Percentiles rank a stretch among this genome's conserved stretches.
Evolutionary conservation across 306 rosid genomes (phyloP).

Genomic region (Begonia fuchsioides): DNA sequence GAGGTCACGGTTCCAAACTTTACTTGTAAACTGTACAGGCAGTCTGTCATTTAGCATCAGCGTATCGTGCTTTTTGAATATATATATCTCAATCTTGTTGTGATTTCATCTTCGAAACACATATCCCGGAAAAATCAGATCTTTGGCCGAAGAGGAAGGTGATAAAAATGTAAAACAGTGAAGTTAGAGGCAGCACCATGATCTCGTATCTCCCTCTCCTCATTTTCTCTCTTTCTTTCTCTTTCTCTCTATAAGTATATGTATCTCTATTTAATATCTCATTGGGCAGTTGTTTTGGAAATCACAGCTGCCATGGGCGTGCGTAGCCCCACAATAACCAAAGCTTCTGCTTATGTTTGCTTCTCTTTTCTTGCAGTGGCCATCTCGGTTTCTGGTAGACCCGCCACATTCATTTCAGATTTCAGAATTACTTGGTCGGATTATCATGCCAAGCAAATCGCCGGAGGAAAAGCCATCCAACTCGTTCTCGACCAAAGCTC

Average conservation of each 20-base stretch:
- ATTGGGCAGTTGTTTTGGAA: constrained; percentile 6
- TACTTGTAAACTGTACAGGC: too few relatives aligned
- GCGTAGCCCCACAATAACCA: background rate
- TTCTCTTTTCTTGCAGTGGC: constrained; percentile 18
- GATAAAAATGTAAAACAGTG: too few relatives aligned
- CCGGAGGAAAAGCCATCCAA: constrained; percentile 69
- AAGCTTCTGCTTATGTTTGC: background rate
- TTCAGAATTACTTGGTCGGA: constrained; percentile 67
- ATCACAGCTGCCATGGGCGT: constrained; percentile 19
- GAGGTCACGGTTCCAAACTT: too few relatives aligned
- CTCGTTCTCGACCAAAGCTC: constrained; percentile 77
- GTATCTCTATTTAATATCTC: constrained; percentile 17
- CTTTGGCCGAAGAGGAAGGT: too few relatives aligned
- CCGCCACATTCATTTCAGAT: constrained; percentile 60
- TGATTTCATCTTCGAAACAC: too few relatives aligned
- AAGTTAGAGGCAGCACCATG: constrained; percentile 12
- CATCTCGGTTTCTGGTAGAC: constrained; percentile 35
- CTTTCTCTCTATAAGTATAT: too few relatives aligned
- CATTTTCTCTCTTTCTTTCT: background rate
- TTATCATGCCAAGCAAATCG: constrained; percentile 53
- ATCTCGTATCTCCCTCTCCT: background rate
- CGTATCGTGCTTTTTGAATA: too few relatives aligned
- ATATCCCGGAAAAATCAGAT: too few relatives aligned
- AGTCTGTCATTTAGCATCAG: too few relatives aligned
- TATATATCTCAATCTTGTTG: too few relatives aligned